These are phyloP conservation scores for Daedaleopsis sinensis DNA, from an alignment of 768 basidiomycete genomes.

Conservation along the genomic window DNA sequence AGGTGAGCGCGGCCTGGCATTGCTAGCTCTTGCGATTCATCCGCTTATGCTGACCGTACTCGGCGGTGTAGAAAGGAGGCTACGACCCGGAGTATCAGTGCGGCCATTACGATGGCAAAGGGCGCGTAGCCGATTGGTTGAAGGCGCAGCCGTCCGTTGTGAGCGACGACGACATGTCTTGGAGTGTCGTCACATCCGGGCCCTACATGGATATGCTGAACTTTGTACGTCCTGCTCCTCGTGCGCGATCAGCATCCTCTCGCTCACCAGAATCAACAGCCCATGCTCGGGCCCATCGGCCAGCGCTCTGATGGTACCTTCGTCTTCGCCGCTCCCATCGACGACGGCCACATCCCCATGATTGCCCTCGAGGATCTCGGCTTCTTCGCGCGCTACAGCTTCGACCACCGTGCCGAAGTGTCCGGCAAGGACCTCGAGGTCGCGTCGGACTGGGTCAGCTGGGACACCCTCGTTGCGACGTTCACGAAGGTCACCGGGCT, in stretches of 20 bases:
- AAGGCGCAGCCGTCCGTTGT: slow-evolving; percentile 38
- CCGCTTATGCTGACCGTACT: neutral
- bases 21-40: slow-evolving; percentile 1
- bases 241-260: neutral
- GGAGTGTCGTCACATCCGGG: slow-evolving; percentile 40
- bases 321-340: slow-evolving; percentile 33
- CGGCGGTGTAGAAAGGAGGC: slow-evolving; percentile 11
- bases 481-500: slow-evolving; percentile 14
- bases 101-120: slow-evolving; percentile 45
- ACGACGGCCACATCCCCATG: slow-evolving; percentile 26
- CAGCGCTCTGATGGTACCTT: slow-evolving; percentile 31
- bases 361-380: slow-evolving; percentile 37
- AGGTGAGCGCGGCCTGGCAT: slow-evolving; percentile 32
- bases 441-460: slow-evolving; percentile 29
- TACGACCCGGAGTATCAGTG: slow-evolving; percentile 34
- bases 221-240: slow-evolving; percentile 2
- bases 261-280: neutral
- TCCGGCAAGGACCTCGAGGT: slow-evolving; percentile 31
- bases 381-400: slow-evolving; percentile 33
- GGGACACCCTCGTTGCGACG: slow-evolving; percentile 29
- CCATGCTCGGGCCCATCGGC: slow-evolving; percentile 26
- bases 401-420: slow-evolving; percentile 30
- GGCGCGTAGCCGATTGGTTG: slow-evolving; percentile 43
- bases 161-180: slow-evolving; percentile 37
- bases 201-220: slow-evolving; percentile 25